Percentiles rank a stretch among this genome's conserved stretches.
phyloP scores from a whole-genome alignment of 1,139 yeast genomes.

The Pichia sp. region DNA sequence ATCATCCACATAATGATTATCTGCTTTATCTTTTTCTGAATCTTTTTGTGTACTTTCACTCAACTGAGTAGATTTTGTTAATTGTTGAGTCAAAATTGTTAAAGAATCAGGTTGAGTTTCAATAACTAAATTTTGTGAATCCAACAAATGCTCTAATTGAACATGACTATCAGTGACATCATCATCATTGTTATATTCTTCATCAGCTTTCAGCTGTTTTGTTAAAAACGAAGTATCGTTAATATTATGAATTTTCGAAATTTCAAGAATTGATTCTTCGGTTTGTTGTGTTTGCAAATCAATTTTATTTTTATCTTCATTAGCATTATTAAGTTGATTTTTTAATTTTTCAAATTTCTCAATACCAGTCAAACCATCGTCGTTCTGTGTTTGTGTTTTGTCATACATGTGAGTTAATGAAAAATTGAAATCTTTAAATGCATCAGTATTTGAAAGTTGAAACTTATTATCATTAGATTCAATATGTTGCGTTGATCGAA shows the following conservation, averaged over 20 bases:
- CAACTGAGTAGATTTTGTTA: background rate
- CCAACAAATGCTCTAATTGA: conserved; percentile 15
- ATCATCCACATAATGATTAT: conserved; percentile 1
- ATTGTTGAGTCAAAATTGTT: background rate
- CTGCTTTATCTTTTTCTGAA: background rate
- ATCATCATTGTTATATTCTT: conserved; percentile 3
- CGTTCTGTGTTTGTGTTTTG: conserved; percentile 18
- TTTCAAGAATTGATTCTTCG: conserved; percentile 9
- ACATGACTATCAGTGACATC: background rate
- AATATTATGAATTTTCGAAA: background rate
- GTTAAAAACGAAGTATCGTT: conserved; percentile 11
- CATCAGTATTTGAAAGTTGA: conserved; percentile 10
- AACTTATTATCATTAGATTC: conserved; percentile 7
- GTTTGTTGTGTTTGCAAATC: background rate
- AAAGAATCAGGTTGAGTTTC: conserved; percentile 23
- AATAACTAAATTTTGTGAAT: conserved; percentile 26
- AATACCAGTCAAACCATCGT: conserved; percentile 13
- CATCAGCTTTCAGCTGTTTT: conserved; percentile 4
- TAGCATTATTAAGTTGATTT: background rate
- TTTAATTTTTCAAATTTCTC: conserved; percentile 21
- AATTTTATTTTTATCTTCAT: background rate
- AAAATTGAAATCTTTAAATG: conserved; percentile 13
- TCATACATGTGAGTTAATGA: conserved; percentile 19
- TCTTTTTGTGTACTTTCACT: background rate
- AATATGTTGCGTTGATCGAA: background rate